phyloP scores from a whole-genome alignment of 2,329 filamentous ascomycete species.

The Tolypocladium inflatum region DNA sequence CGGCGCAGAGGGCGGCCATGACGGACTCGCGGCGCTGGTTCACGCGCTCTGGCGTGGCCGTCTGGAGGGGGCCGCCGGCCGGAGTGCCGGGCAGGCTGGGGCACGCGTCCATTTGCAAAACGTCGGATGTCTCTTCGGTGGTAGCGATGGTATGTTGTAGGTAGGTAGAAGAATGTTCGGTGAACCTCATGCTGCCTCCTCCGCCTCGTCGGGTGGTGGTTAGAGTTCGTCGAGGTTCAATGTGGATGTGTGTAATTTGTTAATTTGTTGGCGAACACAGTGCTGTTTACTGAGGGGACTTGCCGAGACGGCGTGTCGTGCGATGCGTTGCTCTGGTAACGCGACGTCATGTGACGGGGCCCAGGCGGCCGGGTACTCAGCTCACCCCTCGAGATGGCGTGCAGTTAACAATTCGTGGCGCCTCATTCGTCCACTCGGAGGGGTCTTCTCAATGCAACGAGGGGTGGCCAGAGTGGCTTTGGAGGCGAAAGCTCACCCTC shows the following conservation, averaged over 20 bases:
- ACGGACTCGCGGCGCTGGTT: conserved; percentile 37
- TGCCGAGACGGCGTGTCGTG: background rate
- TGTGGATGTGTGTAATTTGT: background rate
- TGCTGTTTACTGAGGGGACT: conserved; percentile 7
- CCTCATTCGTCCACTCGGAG: background rate
- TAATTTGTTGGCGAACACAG: background rate
- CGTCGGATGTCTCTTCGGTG: background rate
- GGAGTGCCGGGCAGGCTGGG: conserved; percentile 45
- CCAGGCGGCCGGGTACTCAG: background rate
- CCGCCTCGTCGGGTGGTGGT: background rate
- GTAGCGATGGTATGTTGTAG: background rate
- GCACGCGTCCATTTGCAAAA: conserved; percentile 28
- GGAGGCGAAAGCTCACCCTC: background rate
- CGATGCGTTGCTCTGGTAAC: conserved; percentile 5
- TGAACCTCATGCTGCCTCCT: background rate
- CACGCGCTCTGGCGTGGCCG: conserved; percentile 53
- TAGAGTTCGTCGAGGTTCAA: background rate
- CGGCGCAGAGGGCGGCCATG: conserved; percentile 25
- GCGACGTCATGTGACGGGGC: conserved; percentile 1
- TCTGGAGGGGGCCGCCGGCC: conserved; percentile 44
- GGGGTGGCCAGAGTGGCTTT: background rate
- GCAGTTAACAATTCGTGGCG: background rate
- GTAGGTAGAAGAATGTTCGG: background rate
- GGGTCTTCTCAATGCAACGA: background rate
- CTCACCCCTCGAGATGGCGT: background rate